Evolutionary conservation across 164 flowering plant genomes (phyloP).

Genomic region (Amborella trichopoda): DNA sequence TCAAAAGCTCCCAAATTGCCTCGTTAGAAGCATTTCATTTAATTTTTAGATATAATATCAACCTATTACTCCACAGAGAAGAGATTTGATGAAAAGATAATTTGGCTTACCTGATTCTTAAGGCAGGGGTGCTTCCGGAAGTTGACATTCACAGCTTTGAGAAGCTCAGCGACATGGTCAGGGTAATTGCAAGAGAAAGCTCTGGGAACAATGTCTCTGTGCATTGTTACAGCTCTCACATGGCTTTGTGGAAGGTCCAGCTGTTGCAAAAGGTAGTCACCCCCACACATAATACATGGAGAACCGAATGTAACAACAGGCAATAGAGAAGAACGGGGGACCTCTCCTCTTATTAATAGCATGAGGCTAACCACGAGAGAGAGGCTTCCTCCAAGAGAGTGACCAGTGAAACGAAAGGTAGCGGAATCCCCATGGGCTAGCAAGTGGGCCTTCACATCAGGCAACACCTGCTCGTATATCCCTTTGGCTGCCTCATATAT

Average conservation of each 20-base stretch:
- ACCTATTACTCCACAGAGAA: too few species aligned
- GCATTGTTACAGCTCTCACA: slow-evolving; percentile 71
- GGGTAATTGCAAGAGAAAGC: slow-evolving; percentile 93
- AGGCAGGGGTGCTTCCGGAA: slow-evolving; percentile 83
- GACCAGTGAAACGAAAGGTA: slow-evolving; percentile 90
- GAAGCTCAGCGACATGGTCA: slow-evolving; percentile 65
- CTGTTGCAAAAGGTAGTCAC: slow-evolving; percentile 57
- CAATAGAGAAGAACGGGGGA: slow-evolving; percentile 59
- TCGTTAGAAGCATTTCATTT: too few species aligned
- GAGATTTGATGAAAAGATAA: too few species aligned
- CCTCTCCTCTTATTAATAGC: slow-evolving; percentile 79
- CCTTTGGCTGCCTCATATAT: slow-evolving; percentile 99
- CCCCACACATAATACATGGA: slow-evolving; percentile 89
- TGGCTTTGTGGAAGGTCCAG: slow-evolving; percentile 75
- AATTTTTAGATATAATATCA: too few species aligned
- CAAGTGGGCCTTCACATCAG: slow-evolving; percentile 66
- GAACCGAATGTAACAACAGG: slow-evolving; percentile 96
- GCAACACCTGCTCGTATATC: slow-evolving; percentile 85
- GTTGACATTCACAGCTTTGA: slow-evolving; percentile 80
- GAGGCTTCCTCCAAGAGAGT: slow-evolving; percentile 96
- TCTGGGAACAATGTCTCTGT: slow-evolving; percentile 93
- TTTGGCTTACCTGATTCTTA: slow-evolving; percentile 52
- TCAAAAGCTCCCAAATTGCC: too few species aligned
- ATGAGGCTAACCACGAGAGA: slow-evolving; percentile 73
- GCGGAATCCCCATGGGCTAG: slow-evolving; percentile 50